Base-by-base conservation (phyloP, 371 early-diverging fungal species). In the Rhizopus sp. region DNA sequence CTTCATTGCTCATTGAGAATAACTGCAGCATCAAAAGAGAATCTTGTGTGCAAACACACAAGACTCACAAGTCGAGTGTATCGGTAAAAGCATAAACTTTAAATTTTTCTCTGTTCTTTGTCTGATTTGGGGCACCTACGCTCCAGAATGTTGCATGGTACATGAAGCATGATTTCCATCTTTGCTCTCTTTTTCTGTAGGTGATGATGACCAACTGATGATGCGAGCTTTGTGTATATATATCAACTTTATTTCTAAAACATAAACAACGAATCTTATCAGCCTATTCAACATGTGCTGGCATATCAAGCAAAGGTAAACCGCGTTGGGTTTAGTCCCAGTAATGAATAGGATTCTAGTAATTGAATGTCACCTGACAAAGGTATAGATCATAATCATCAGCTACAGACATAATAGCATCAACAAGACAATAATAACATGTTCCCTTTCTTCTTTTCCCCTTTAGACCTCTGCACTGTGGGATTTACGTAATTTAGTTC, bases 301-400 rank as follows among this genome's bases (percentile, higher is more conserved):
- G 97, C 99, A 3, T 98, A 99, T 79, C 64, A 70, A 9, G 87
- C 88, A 12, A 97, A 98, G 62, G 89, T 97, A 51, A 98, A 96
- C 64, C 92, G 93, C 69, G 90, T 97, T 1, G 90, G 89, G n/a
- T 99, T 96, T 77, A 92, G 93, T 68, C 95, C 96, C 5, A 73
- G 77, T 33, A 94, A 89, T 63, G 95, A 95, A 65, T 88, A 2
- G 81, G 68, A 71, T 98, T n/a, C 72, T 99, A 16, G 97, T 94
- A 0, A 99, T 99, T 3, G 97, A 95, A 15, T 92, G 23, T 23
- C 96, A 3, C 86, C 90, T 8, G 99, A 99, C 75, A 91, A 88
- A n/a, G 75, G 90, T 88, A 66, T 47, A 29, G 10, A 29, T 17
- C 16, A 42, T 3, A 12, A 15, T 7, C 2, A 42, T 7, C 16